A percentile compares a stretch with the other conserved stretches of the same genome.
These are phyloP conservation scores for Phytophthora fragariae DNA, from an alignment of 352 stramenopile species.

Conservation along the genomic window DNA sequence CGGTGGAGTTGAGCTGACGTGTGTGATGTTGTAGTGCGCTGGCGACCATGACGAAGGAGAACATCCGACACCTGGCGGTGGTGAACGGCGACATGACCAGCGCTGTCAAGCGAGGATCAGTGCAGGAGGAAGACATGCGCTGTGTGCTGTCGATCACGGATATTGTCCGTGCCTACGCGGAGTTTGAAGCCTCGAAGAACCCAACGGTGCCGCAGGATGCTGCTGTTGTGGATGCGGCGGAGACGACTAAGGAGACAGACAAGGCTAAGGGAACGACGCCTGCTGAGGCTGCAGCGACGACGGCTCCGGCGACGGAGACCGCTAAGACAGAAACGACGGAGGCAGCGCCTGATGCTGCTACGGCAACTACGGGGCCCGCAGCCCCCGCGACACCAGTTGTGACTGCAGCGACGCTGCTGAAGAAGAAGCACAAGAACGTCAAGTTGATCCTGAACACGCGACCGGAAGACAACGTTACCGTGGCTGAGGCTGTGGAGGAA, in stretches of 20 bases:
- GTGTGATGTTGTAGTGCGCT: conserved; percentile 53
- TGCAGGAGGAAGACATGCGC: conserved; percentile 86
- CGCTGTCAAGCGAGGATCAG: conserved; percentile 73
- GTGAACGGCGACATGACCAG: conserved; percentile 81
- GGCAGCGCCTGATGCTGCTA: conserved; percentile 4
- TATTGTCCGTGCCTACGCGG: conserved; percentile 78
- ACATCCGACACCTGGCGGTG: conserved; percentile 85
- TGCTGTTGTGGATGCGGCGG: background rate
- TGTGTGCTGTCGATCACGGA: conserved; percentile 89
- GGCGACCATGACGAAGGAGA: conserved; percentile 89
- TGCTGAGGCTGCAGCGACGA: conserved; percentile 5
- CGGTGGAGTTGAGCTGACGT: background rate
- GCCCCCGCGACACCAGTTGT: conserved; percentile 33
- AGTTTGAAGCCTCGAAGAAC: conserved; percentile 74
- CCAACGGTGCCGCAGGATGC: conserved; percentile 5
- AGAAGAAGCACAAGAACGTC: conserved; percentile 87
- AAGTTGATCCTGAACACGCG: conserved; percentile 87
- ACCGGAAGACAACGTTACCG: conserved; percentile 77
- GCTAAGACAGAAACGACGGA: conserved; percentile 15
- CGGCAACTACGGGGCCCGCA: conserved; percentile 3
- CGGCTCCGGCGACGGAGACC: conserved; percentile 7
- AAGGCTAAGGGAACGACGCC: conserved; percentile 17
- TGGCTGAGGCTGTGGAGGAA: conserved; percentile 76
- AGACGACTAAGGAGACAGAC: conserved; percentile 7
- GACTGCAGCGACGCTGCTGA: conserved; percentile 73